Conservation (phyloP, 257 asterid genomes). For the Euphrasia confusa region DNA sequence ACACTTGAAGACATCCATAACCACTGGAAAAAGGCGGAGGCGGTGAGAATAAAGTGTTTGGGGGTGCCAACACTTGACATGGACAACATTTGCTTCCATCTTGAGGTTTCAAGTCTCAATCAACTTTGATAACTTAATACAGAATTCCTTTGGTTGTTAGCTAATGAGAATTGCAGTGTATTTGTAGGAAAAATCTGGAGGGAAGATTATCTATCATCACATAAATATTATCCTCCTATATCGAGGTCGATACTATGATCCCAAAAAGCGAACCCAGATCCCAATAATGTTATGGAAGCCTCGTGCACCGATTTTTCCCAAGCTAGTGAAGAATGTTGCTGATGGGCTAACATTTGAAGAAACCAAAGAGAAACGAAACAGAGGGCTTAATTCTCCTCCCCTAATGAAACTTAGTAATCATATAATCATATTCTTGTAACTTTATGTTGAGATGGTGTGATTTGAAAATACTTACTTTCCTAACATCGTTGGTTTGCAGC, state of each 20-base stretch:
- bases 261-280: slow-evolving; percentile 39
- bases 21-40: slow-evolving; percentile 90
- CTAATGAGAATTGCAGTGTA: slow-evolving; percentile 45
- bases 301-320: slow-evolving; percentile 72
- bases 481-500: slow-evolving; percentile 38
- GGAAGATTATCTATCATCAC: slow-evolving; percentile 63
- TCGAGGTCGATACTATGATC: slow-evolving; percentile 78
- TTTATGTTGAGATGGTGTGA: not conserved
- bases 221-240: slow-evolving; percentile 55
- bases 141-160: slow-evolving; percentile 11
- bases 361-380: slow-evolving; percentile 67
- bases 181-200: slow-evolving; percentile 79
- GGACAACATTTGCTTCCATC: slow-evolving; percentile 86
- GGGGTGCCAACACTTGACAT: slow-evolving; percentile 92
- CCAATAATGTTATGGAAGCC: slow-evolving; percentile 89
- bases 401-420: slow-evolving; percentile 70
- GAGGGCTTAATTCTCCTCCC: slow-evolving; percentile 72
- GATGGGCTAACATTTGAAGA: slow-evolving; percentile 83
- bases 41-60: slow-evolving; percentile 81
- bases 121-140: not conserved
- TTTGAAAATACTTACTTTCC: slow-evolving; percentile 3
- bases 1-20: slow-evolving; percentile 76
- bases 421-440: not conserved
- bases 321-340: slow-evolving; percentile 78
- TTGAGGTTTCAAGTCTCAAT: slow-evolving; percentile 49